Conservation (phyloP, 345 rosid genomes). For the Crucihimalaya himalaica region DNA sequence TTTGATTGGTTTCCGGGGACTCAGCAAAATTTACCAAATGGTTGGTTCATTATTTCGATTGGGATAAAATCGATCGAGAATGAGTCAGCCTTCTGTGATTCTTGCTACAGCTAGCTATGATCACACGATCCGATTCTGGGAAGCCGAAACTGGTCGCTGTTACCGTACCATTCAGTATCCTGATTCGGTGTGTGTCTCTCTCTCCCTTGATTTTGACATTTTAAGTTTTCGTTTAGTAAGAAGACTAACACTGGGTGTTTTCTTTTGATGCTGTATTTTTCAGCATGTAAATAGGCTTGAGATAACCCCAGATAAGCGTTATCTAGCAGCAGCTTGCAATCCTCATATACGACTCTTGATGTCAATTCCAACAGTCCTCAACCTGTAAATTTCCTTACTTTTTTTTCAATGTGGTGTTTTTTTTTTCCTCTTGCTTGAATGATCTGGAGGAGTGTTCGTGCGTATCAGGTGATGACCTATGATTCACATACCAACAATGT, state of each 20-base stretch:
- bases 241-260: neutral
- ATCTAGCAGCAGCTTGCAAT: slow-evolving; percentile 90
- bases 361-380: slow-evolving; percentile 74
- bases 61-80: slow-evolving; percentile 28
- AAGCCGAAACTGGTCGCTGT: slow-evolving; percentile 93
- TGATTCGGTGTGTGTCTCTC: slow-evolving; percentile 57
- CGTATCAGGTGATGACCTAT: slow-evolving; percentile 73
- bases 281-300: slow-evolving; percentile 96
- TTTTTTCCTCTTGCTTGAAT: slow-evolving; percentile 14
- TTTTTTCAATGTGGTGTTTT: neutral
- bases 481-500: slow-evolving; percentile 95
- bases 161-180: slow-evolving; percentile 92
- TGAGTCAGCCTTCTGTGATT: slow-evolving; percentile 86
- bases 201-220: neutral
- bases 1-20: neutral
- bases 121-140: slow-evolving; percentile 91
- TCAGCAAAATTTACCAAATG: neutral
- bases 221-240: neutral
- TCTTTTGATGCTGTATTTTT: neutral
- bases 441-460: neutral
- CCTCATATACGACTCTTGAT: slow-evolving; percentile 90
- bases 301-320: slow-evolving; percentile 86
- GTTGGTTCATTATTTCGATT: neutral
- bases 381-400: slow-evolving; percentile 50
- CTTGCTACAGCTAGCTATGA: slow-evolving; percentile 97